Evolutionary conservation across 2,329 filamentous ascomycete genomes (phyloP).

Genomic region (Bipolaris bicolor): DNA sequence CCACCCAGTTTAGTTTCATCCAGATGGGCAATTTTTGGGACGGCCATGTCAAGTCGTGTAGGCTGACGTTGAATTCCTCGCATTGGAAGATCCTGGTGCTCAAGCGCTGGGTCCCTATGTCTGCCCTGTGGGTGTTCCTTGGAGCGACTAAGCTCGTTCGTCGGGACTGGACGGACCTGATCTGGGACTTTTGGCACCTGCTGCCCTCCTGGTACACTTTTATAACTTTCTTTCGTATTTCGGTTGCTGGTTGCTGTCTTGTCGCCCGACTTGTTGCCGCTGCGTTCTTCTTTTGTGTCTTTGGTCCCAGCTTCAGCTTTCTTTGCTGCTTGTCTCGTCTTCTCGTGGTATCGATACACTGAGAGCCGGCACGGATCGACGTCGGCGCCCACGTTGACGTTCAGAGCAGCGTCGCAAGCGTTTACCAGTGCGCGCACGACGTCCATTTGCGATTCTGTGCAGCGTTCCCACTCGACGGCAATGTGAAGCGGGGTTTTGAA

Average conservation of each 20-base stretch:
- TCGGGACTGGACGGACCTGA: neutral
- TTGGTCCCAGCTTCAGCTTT: neutral
- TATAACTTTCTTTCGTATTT: neutral
- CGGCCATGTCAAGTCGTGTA: neutral
- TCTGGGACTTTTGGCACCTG: neutral
- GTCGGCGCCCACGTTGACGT: neutral
- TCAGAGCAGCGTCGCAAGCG: neutral
- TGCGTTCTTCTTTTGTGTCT: neutral
- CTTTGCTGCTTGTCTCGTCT: neutral
- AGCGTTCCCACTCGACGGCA: neutral
- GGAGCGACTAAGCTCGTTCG: neutral
- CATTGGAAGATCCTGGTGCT: neutral
- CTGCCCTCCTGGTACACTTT: neutral
- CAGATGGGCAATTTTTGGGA: neutral
- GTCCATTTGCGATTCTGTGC: neutral
- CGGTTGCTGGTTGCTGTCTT: neutral
- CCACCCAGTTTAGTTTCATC: neutral
- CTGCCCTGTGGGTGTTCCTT: neutral
- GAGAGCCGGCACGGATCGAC: neutral
- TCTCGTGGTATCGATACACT: neutral
- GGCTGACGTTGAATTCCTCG: neutral
- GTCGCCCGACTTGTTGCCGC: neutral
- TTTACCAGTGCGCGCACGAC: neutral
- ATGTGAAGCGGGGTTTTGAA: neutral
- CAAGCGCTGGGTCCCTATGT: neutral